These are phyloP conservation scores for Tolypocladium guangdongense DNA, from an alignment of 2,329 filamentous ascomycete genomes.

Conservation along the genomic window DNA sequence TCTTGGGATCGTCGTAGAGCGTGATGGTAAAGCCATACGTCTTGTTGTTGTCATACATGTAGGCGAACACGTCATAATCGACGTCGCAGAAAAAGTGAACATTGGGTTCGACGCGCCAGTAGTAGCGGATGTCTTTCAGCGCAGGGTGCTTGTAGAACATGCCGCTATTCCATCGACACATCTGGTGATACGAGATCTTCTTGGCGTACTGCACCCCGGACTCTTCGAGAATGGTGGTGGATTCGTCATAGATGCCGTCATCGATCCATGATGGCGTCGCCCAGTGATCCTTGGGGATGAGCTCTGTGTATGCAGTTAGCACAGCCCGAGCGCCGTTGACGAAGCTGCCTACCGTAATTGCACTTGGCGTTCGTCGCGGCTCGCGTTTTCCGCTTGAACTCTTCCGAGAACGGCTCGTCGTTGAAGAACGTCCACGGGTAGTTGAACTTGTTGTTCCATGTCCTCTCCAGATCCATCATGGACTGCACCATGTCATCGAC, in stretches of 20 bases:
- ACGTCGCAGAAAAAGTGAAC: constrained; percentile 99
- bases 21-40: constrained; percentile 99
- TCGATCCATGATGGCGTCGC: constrained; percentile 87
- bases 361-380: constrained; percentile 82
- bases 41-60: constrained; percentile 97
- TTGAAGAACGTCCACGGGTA: constrained; percentile 99
- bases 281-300: constrained; percentile 95
- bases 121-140: constrained; percentile 72
- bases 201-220: constrained; percentile 83
- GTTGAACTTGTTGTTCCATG: constrained; percentile 98
- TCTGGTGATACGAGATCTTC: constrained; percentile 89
- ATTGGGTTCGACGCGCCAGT: constrained; percentile 98
- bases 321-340: background rate
- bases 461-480: constrained; percentile 85
- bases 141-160: constrained; percentile 96
- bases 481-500: constrained; percentile 72
- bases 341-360: constrained; percentile 57
- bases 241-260: constrained; percentile 73
- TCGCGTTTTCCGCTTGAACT: constrained; percentile 77
- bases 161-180: constrained; percentile 98
- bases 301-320: constrained; percentile 38
- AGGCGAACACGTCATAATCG: constrained; percentile 96
- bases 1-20: constrained; percentile 83
- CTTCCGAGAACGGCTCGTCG: constrained; percentile 82
- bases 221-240: constrained; percentile 69